These are phyloP conservation scores for Tephrocybe sp. DNA, from an alignment of 768 basidiomycete species.

Conservation along the genomic window DNA sequence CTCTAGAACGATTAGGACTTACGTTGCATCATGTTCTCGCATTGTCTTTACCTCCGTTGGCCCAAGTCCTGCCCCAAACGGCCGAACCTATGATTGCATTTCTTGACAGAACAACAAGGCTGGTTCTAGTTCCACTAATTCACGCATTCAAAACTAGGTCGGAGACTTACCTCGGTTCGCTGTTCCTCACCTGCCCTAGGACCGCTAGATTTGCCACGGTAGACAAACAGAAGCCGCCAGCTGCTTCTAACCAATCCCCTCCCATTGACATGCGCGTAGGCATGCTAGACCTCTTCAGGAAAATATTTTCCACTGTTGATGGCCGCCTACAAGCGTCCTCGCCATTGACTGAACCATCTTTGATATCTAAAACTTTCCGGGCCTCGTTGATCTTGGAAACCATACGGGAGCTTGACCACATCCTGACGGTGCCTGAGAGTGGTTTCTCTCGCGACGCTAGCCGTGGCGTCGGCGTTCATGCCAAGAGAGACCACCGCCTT, in stretches of 20 bases:
- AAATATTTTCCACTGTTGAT: constrained; percentile 18
- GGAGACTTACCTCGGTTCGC: constrained; percentile 12
- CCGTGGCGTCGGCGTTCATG: constrained; percentile 2
- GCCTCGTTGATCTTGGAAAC: constrained; percentile 37
- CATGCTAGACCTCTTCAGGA: constrained; percentile 28
- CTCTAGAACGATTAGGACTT: constrained; percentile 20
- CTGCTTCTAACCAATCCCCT: constrained; percentile 2
- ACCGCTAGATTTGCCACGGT: constrained; percentile 4
- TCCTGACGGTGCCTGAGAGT: constrained; percentile 20
- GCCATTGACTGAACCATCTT: constrained; percentile 12
- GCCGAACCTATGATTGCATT: constrained; percentile 14
- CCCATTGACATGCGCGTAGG: constrained; percentile 27
- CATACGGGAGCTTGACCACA: constrained; percentile 36
- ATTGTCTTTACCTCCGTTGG: constrained; percentile 17
- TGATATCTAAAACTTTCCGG: constrained; percentile 19
- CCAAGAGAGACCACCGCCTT: constrained; percentile 6
- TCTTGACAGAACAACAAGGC: constrained; percentile 14
- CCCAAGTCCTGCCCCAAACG: constrained; percentile 6
- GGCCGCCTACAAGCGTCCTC: constrained; percentile 6
- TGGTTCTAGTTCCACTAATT: constrained; percentile 17
- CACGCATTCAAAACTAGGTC: constrained; percentile 14
- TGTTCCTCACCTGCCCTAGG: constrained; percentile 13
- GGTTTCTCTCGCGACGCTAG: constrained; percentile 1
- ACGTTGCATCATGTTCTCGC: constrained; percentile 19
- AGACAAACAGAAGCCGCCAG: constrained; percentile 10